A percentile compares a stretch with the other conserved stretches of the same genome.
These are phyloP conservation scores for Chaetoscypha palmicola DNA, from an alignment of 2,329 filamentous ascomycete species.

Conservation along the genomic window DNA sequence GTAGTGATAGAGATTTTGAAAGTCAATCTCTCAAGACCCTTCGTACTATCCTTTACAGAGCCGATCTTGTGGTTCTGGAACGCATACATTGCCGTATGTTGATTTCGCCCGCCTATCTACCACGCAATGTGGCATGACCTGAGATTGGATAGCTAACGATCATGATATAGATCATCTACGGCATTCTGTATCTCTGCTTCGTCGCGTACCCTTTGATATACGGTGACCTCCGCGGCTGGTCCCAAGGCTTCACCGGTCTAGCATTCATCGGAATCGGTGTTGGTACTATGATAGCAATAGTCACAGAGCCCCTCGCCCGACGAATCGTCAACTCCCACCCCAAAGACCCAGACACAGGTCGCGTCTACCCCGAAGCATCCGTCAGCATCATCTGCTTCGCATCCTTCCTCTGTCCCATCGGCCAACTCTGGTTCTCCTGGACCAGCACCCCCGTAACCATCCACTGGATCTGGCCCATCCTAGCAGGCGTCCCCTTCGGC, in stretches of 20 bases:
- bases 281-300: conserved; percentile 55
- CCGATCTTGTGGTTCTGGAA: conserved; percentile 72
- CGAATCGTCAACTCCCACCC: conserved; percentile 70
- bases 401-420: conserved; percentile 64
- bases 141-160: neutral
- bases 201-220: conserved; percentile 87
- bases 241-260: conserved; percentile 63
- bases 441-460: conserved; percentile 71
- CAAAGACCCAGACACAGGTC: conserved; percentile 67
- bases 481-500: conserved; percentile 74
- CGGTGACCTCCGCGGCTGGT: conserved; percentile 66
- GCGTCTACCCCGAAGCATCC: conserved; percentile 69
- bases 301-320: conserved; percentile 64
- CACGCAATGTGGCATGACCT: no score
- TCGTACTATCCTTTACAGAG: conserved; percentile 70
- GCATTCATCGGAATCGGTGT: conserved; percentile 68
- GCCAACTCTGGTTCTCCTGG: conserved; percentile 84
- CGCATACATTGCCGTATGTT: conserved; percentile 51
- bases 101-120: neutral
- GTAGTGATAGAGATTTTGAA: conserved; percentile 62
- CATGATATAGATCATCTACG: conserved; percentile 58
- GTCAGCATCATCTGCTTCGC: conserved; percentile 75
- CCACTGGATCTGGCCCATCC: conserved; percentile 74
- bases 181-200: conserved; percentile 83
- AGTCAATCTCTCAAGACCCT: conserved; percentile 69